Conservation (phyloP, 495 filamentous ascomycete species). For the Hypoxylon intermedium region DNA sequence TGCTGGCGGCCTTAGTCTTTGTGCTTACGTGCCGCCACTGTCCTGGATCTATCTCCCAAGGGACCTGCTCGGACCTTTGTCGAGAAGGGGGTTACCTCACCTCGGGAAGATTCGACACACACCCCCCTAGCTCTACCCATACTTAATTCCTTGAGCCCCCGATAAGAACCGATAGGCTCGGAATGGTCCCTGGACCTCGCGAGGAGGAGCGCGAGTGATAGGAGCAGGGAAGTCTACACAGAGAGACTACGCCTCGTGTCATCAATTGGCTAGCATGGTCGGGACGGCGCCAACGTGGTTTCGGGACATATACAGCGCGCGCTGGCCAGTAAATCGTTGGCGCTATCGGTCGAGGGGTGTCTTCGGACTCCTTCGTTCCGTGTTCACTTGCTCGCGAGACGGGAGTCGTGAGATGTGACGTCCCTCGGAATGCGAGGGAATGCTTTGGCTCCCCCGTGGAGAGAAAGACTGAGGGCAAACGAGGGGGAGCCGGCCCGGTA, state of each 20-base stretch:
- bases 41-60: no score
- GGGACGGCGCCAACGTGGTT: slow-evolving; percentile 6
- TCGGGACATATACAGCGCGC: not conserved
- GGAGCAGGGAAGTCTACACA: slow-evolving; percentile 12
- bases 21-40: no score
- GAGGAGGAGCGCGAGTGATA: slow-evolving; percentile 10
- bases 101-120: not conserved
- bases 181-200: slow-evolving; percentile 22
- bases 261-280: slow-evolving; percentile 4
- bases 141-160: not conserved
- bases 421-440: not conserved
- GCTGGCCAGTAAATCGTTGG: not conserved
- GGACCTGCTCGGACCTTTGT: no score
- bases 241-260: slow-evolving; percentile 14
- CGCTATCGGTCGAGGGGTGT: not conserved
- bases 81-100: slow-evolving; percentile 1
- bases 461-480: no score
- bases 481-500: no score
- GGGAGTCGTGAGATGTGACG: no score
- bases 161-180: no score
- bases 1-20: no score
- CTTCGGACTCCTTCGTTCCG: not conserved
- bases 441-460: no score
- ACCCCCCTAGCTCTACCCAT: slow-evolving; percentile 19
- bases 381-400: not conserved